Conservation (phyloP, 176 grass and related monocot genomes). For the Rhynchospora breviuscula region DNA sequence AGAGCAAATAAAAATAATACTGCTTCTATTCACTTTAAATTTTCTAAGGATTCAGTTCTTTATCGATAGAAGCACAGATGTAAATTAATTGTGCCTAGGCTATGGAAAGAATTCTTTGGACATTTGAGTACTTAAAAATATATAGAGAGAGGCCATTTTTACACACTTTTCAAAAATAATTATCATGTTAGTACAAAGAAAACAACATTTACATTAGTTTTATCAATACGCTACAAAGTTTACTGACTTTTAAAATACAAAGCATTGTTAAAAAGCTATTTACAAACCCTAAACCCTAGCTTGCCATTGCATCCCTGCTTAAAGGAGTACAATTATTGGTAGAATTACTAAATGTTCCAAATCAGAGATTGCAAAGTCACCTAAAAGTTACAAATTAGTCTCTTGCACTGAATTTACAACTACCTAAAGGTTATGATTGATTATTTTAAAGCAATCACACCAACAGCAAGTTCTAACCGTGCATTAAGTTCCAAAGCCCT, state of each 20-base stretch:
- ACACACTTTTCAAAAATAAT: not conserved
- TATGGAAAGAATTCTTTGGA: not conserved
- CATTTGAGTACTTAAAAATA: not conserved
- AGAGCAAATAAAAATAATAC: too few relatives aligned
- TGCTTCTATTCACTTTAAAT: too few relatives aligned
- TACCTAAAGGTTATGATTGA: not conserved
- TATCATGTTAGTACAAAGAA: not conserved
- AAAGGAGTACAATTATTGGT: not conserved
- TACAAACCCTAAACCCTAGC: conserved; percentile 2
- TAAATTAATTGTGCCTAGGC: too few relatives aligned
- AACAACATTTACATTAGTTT: not conserved
- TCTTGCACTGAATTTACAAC: not conserved
- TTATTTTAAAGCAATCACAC: not conserved
- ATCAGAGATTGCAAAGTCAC: not conserved
- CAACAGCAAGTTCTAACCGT: not conserved
- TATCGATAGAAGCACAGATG: too few relatives aligned
- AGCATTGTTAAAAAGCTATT: not conserved
- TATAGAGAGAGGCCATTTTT: not conserved
- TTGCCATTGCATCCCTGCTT: not conserved
- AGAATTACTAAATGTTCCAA: not conserved
- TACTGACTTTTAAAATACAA: not conserved
- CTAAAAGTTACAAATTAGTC: not conserved
- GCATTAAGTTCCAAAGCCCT: not conserved
- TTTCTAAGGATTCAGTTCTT: too few relatives aligned
- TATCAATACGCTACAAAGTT: not conserved